Conservation (phyloP, 2,329 filamentous ascomycete genomes). For the Talaromyces marneffei region DNA sequence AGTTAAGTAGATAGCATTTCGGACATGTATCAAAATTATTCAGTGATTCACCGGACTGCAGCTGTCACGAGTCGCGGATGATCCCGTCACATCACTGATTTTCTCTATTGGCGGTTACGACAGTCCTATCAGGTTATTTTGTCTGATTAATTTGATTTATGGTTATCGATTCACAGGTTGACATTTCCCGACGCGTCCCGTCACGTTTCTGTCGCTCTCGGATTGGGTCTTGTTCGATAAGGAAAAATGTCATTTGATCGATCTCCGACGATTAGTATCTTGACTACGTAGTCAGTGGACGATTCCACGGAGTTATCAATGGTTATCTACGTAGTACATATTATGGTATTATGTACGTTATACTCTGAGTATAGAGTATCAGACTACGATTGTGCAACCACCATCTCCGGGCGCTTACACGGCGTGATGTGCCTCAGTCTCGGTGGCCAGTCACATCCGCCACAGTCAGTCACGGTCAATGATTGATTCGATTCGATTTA, state of each 20-base stretch:
- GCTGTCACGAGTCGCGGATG: background rate
- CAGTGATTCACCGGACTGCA: background rate
- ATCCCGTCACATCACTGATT: background rate
- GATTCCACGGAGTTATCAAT: background rate
- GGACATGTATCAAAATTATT: background rate
- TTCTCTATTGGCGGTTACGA: background rate
- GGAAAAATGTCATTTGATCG: background rate
- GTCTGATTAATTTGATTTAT: background rate
- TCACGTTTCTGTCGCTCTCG: background rate
- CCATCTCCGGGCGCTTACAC: background rate
- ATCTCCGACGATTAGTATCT: background rate
- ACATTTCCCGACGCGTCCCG: background rate
- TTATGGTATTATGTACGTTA: background rate
- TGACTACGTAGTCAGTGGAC: background rate
- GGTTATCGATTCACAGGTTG: background rate
- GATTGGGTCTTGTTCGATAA: no score
- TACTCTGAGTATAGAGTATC: background rate
- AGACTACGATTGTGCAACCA: background rate
- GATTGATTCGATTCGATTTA: background rate
- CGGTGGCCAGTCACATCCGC: background rate
- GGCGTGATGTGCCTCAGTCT: background rate
- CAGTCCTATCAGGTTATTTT: background rate
- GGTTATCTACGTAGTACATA: no score
- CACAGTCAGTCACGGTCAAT: background rate
- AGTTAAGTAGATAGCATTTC: background rate